Evolutionary conservation across 139 green algal genomes (phyloP), one percentile per base, ranked within the genome.

Genomic region (Eudorina sp.): DNA sequence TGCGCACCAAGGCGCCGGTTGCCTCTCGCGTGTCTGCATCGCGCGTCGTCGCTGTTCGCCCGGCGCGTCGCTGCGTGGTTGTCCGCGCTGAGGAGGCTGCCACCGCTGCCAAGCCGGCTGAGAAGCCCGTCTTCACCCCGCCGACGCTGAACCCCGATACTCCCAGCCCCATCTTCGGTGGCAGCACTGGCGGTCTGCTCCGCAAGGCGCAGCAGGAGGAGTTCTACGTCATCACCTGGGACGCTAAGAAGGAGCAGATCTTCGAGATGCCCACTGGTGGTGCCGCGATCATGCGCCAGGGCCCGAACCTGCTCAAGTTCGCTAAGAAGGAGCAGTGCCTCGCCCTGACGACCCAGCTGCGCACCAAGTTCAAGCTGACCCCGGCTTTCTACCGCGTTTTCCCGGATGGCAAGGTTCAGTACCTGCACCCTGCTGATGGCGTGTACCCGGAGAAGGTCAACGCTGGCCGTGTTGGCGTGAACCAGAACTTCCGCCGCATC

Each of bases 401-500:
- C 95, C 96, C 97, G 73, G 96, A 95, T 83, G 97, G 97, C 88
- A 96, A 99, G 95, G 98, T 99, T 36, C 92, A 99, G 95, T 99
- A 99, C 96, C 90, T 99, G 79, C 98, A 99, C 95, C 98, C 98
- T 80, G 98, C 98, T 94, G 97, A 99, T 88, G 98, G 98, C 68
- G 97, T 99, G 46, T 99, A 99, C 97, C 98, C 98, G 51, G 98
- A 99, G 96, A 99, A 99, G 97, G 98, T 99, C 41, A 99, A 99
- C 94, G 93, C 94, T 46, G 97, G 97, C 90, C 96, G 98, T 86
- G 89, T 92, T 4, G 94, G 92, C 40, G 95, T 92, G 58, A 99
- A 99, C 95, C 89, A 95, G 89, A 99, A 98, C 94, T 93, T 97
- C 88, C 93, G 98, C 80, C 91, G 95, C 90, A 99, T 99, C 68